Evolutionary conservation across 2,329 filamentous ascomycete species (phyloP).

Genomic region (Chaetothyriales sp.): DNA sequence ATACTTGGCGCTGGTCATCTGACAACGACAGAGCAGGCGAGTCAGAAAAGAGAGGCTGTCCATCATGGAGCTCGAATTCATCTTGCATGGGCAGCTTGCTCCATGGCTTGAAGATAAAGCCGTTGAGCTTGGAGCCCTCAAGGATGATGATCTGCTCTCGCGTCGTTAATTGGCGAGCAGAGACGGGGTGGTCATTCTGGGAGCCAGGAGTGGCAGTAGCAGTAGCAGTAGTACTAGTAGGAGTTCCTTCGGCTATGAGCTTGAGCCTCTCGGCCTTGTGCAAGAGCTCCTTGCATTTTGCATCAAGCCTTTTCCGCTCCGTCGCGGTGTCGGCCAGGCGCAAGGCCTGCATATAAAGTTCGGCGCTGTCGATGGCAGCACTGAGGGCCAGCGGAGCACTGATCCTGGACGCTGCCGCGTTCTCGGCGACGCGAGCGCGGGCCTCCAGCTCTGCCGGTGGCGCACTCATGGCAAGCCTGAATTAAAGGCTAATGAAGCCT

Average conservation of each 20-base stretch:
- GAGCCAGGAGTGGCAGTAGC: no score
- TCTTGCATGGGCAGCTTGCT: conserved; percentile 43
- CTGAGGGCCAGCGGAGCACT: conserved; percentile 52
- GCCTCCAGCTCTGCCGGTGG: conserved; percentile 9
- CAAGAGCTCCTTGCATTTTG: conserved; percentile 57
- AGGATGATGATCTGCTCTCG: conserved; percentile 64
- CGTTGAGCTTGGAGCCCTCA: conserved; percentile 66
- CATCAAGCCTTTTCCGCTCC: conserved; percentile 54
- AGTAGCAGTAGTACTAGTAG: no score
- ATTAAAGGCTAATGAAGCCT: background rate
- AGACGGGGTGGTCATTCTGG: conserved; percentile 22
- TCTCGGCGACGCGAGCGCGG: conserved; percentile 11
- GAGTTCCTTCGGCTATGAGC: conserved; percentile 3
- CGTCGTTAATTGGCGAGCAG: conserved; percentile 49
- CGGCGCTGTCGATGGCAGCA: conserved; percentile 62
- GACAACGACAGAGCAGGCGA: conserved; percentile 58
- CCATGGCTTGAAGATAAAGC: conserved; percentile 77
- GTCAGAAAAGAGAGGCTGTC: conserved; percentile 52
- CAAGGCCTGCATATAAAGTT: conserved; percentile 68
- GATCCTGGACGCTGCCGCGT: conserved; percentile 3
- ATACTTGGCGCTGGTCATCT: conserved; percentile 56
- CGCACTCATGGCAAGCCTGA: conserved; percentile 2
- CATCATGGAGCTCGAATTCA: conserved; percentile 46
- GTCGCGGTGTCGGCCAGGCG: conserved; percentile 44
- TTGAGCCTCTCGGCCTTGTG: conserved; percentile 66